These are phyloP conservation scores for Chaetomiaceae sp. DNA, from an alignment of 2,329 filamentous ascomycete genomes.

Conservation along the genomic window DNA sequence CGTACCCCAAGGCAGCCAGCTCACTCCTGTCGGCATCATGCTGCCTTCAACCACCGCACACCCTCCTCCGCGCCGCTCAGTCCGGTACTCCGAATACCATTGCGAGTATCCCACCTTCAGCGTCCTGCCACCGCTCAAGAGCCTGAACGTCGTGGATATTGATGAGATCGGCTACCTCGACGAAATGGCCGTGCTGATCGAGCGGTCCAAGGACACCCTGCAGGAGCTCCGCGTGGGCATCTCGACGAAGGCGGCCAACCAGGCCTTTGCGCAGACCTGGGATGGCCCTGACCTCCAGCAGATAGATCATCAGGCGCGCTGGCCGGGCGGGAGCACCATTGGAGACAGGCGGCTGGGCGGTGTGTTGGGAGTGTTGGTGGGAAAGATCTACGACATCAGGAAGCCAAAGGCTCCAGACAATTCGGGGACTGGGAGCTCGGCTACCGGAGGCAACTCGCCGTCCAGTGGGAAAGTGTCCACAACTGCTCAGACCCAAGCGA, in stretches of 20 bases:
- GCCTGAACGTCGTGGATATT: conserved; percentile 72
- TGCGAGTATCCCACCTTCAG: conserved; percentile 79
- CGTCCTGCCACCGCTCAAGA: conserved; percentile 68
- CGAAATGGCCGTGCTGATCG: conserved; percentile 74
- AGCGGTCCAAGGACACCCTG: conserved; percentile 60
- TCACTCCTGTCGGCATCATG: conserved; percentile 40
- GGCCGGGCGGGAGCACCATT: conserved; percentile 53
- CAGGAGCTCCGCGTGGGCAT: conserved; percentile 72
- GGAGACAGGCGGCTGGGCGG: conserved; percentile 62
- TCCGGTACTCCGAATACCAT: conserved; percentile 48
- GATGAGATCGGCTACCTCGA: conserved; percentile 79
- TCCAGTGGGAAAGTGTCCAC: not conserved
- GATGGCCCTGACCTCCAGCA: conserved; percentile 59
- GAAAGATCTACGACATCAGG: conserved; percentile 59
- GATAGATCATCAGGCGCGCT: conserved; percentile 54
- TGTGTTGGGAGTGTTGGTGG: conserved; percentile 63
- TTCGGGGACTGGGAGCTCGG: not conserved
- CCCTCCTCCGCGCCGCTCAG: conserved; percentile 35
- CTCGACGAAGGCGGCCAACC: conserved; percentile 42
- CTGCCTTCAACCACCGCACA: conserved; percentile 29
- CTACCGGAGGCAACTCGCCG: not conserved
- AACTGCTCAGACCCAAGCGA: conserved; percentile 11
- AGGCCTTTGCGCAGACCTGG: conserved; percentile 58
- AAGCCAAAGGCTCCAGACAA: conserved; percentile 17
- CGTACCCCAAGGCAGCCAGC: conserved; percentile 33